Evolutionary conservation across 176 grass and related monocot species (phyloP).

Genomic region (Zoysia japonica): DNA sequence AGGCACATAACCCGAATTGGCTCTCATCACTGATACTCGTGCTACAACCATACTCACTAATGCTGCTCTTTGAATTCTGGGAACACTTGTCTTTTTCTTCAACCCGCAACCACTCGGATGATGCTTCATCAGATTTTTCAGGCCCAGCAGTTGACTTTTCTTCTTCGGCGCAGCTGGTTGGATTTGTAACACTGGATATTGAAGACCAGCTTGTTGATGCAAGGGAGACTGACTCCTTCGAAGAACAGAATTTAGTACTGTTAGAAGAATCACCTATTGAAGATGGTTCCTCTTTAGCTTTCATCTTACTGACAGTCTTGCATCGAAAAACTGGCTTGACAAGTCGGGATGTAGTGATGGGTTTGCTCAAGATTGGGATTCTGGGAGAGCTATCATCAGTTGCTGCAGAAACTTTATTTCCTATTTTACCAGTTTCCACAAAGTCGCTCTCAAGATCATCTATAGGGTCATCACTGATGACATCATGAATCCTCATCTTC

Average conservation of each 20-base stretch:
- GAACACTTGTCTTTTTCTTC: slow-evolving; percentile 70
- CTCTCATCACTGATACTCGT: slow-evolving; percentile 66
- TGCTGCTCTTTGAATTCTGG: slow-evolving; percentile 77
- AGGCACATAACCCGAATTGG: slow-evolving; percentile 52
- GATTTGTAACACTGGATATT: slow-evolving; percentile 45
- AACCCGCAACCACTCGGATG: slow-evolving; percentile 41
- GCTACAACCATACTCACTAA: slow-evolving; percentile 83
- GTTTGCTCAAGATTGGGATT: slow-evolving; percentile 50
- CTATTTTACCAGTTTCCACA: slow-evolving; percentile 36
- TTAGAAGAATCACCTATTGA: slow-evolving; percentile 53
- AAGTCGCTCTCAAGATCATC: slow-evolving; percentile 33
- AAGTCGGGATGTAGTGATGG: slow-evolving; percentile 48
- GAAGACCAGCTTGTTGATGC: slow-evolving; percentile 58
- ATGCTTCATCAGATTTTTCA: slow-evolving; percentile 44
- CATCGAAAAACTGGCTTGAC: slow-evolving; percentile 62
- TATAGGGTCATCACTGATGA: slow-evolving; percentile 47
- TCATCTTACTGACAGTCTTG: slow-evolving; percentile 51
- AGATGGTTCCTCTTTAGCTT: slow-evolving; percentile 58
- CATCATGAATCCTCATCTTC: slow-evolving; percentile 82
- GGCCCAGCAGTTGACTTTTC: slow-evolving; percentile 34
- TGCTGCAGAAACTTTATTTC: slow-evolving; percentile 47
- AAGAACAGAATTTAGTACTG: slow-evolving; percentile 51
- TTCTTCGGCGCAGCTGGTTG: slow-evolving; percentile 19
- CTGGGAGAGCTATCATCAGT: slow-evolving; percentile 42
- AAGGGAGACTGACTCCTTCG: slow-evolving; percentile 58